Conservation (phyloP, 306 rosid species). For the Trichosanthes truncata region DNA sequence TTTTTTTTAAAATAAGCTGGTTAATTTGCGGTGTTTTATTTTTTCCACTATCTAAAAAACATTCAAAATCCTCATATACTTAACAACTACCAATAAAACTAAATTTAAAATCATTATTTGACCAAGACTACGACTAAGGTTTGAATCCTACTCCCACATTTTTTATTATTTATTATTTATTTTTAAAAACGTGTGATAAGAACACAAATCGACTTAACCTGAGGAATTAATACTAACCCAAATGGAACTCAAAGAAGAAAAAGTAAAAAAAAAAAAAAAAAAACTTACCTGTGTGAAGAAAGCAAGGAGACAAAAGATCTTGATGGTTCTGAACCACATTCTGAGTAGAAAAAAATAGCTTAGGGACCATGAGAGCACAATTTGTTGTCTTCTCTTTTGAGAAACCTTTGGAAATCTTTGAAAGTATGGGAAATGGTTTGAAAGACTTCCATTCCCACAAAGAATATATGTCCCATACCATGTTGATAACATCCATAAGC, state of each 20-base stretch:
- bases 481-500: slow-evolving; percentile 43
- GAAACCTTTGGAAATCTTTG: slow-evolving; percentile 21
- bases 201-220: too few species aligned
- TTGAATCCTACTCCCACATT: background rate
- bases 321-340: slow-evolving; percentile 33
- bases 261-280: background rate
- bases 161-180: background rate
- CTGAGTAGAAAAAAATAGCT: slow-evolving; percentile 31
- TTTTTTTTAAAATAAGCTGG: too few species aligned
- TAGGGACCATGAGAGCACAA: slow-evolving; percentile 37
- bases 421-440: slow-evolving; percentile 40
- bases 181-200: background rate
- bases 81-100: too few species aligned
- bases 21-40: too few species aligned
- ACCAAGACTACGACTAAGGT: too few species aligned
- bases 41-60: too few species aligned
- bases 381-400: slow-evolving; percentile 27
- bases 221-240: too few species aligned
- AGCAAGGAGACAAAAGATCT: slow-evolving; percentile 38
- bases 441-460: slow-evolving; percentile 31
- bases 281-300: slow-evolving; percentile 68
- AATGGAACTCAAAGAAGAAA: background rate
- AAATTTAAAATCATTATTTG: too few species aligned
- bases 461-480: slow-evolving; percentile 47
- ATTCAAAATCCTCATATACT: too few species aligned